phyloP scores from a whole-genome alignment of 139 green algal genomes.

The Chlorella sp. region DNA sequence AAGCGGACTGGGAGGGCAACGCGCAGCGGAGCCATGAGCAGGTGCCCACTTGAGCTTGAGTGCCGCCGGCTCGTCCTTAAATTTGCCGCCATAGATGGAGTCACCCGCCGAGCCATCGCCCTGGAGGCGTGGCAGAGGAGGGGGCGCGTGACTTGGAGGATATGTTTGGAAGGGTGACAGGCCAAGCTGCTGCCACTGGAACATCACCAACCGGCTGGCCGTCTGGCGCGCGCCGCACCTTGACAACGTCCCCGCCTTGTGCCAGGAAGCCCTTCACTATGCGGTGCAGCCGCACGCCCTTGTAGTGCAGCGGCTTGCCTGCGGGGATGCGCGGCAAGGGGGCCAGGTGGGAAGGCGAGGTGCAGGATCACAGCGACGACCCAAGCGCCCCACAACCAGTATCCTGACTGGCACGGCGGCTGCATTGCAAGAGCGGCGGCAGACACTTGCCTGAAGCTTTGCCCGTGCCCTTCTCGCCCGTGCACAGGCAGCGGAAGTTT shows the following conservation, averaged over 20 bases:
- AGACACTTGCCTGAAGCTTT: conserved; percentile 59
- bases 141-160: too few relatives aligned
- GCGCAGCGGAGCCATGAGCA: too few relatives aligned
- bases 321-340: too few relatives aligned
- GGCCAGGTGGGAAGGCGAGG: too few relatives aligned
- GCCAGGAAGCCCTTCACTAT: conserved; percentile 78
- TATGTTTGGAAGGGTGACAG: too few relatives aligned
- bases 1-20: too few relatives aligned
- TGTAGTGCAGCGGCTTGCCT: conserved; percentile 82
- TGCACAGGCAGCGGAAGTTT: conserved; percentile 80
- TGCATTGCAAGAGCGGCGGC: too few relatives aligned
- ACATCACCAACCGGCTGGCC: too few relatives aligned
- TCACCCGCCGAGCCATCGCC: conserved; percentile 83
- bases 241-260: conserved; percentile 84
- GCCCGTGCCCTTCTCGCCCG: conserved; percentile 77
- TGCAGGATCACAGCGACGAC: too few relatives aligned
- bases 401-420: too few relatives aligned
- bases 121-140: not conserved
- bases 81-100: conserved; percentile 81
- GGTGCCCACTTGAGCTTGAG: conserved; percentile 66
- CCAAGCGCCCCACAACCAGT: too few relatives aligned
- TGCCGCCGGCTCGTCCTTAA: conserved; percentile 83
- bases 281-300: conserved; percentile 73
- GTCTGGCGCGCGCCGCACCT: not conserved
- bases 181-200: too few relatives aligned